phyloP scores from a whole-genome alignment of 352 stramenopile species.

The Aphanomyces stellatus region DNA sequence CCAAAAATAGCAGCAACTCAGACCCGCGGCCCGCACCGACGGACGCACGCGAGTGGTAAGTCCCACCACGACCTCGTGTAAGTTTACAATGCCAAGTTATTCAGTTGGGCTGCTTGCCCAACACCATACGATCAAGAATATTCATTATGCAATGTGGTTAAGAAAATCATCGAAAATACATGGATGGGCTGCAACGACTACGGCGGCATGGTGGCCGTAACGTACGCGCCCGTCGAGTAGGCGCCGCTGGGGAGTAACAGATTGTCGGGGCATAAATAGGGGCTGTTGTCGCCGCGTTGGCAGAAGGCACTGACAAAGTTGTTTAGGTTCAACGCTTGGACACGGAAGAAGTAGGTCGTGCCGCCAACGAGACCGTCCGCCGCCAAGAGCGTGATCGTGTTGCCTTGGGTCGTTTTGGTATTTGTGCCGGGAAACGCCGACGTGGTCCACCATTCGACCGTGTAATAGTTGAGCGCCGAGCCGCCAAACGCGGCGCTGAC shows the following conservation, averaged over 20 bases:
- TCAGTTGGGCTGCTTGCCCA: too few relatives aligned
- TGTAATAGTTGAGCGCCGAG: conserved; percentile 83
- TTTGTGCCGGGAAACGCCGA: conserved; percentile 63
- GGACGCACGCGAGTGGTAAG: too few relatives aligned
- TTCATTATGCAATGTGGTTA: too few relatives aligned
- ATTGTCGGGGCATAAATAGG: conserved; percentile 63
- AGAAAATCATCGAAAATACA: too few relatives aligned
- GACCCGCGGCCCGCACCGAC: too few relatives aligned
- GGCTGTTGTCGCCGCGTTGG: conserved; percentile 35
- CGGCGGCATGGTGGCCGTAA: conserved; percentile 8
- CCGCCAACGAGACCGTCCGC: conserved; percentile 49
- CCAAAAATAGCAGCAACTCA: too few relatives aligned
- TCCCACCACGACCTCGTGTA: too few relatives aligned
- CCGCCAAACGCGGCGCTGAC: conserved; percentile 88
- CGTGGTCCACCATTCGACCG: conserved; percentile 85
- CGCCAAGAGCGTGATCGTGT: conserved; percentile 38
- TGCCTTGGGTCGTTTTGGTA: conserved; percentile 56
- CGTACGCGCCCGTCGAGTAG: conserved; percentile 38
- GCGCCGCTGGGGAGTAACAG: conserved; percentile 52
- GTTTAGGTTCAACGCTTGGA: conserved; percentile 76
- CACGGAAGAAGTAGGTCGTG: conserved; percentile 71
- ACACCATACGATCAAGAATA: too few relatives aligned
- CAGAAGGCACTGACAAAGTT: conserved; percentile 68
- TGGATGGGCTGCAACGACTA: too few relatives aligned
- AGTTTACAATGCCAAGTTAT: too few relatives aligned